These are phyloP conservation scores for Trypanosoma grayi DNA, from an alignment of 208 protist genomes.

Conservation along the genomic window DNA sequence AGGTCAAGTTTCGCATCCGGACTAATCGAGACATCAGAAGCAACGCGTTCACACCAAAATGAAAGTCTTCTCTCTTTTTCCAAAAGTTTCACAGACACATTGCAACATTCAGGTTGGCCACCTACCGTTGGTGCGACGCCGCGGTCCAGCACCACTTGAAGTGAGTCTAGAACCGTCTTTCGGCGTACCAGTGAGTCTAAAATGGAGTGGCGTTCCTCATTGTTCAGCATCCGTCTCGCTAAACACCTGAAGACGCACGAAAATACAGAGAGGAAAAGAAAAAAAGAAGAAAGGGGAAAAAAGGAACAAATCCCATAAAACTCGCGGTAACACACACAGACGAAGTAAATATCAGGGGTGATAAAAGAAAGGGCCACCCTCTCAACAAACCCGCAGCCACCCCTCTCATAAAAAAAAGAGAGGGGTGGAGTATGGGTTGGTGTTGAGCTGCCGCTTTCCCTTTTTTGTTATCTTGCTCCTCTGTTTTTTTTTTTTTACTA, in stretches of 20 bases:
- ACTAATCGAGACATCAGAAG: conserved; percentile 2
- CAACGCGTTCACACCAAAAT: conserved; percentile 1
- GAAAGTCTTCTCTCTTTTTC: conserved; percentile 6
- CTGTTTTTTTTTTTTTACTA: conserved; percentile 24
- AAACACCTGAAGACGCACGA: neutral
- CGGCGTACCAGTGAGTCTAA: neutral
- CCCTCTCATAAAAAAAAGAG: neutral
- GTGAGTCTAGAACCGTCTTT: conserved; percentile 8
- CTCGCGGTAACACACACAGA: neutral
- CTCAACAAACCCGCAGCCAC: neutral
- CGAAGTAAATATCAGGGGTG: neutral
- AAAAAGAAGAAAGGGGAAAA: neutral
- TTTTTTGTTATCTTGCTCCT: conserved; percentile 21
- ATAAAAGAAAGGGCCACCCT: too few relatives aligned
- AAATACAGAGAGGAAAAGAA: neutral
- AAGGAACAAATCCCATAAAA: neutral
- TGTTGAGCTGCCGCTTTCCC: too few relatives aligned
- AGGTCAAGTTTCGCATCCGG: conserved; percentile 3
- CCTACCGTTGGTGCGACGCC: neutral
- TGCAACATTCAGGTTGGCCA: neutral
- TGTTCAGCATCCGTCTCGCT: conserved; percentile 7
- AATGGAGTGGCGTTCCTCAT: conserved; percentile 7
- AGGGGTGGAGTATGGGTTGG: too few relatives aligned
- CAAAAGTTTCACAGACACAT: neutral
- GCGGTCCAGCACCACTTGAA: conserved; percentile 3